phyloP scores from a whole-genome alignment of 2,329 filamentous ascomycete genomes.

The Alternaria sp. region DNA sequence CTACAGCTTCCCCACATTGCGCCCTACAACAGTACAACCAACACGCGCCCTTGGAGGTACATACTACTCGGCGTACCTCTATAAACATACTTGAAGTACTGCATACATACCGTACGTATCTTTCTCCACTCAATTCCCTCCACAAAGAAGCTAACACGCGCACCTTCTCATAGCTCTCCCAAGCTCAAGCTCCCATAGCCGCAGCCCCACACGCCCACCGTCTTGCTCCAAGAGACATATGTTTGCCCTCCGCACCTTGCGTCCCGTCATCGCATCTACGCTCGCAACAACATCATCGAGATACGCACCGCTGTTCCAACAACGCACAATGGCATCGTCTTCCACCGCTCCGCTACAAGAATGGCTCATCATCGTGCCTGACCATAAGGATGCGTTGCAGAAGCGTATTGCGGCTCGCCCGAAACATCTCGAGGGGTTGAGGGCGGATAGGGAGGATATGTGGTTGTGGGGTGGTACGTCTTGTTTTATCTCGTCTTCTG shows the following conservation, averaged over 20 bases:
- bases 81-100: not conserved
- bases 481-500: too few relatives aligned
- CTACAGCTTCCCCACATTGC: constrained; percentile 10
- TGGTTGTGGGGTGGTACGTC: constrained; percentile 50
- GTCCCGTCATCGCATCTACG: not conserved
- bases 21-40: constrained; percentile 1
- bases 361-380: constrained; percentile 60
- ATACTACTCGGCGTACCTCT: not conserved
- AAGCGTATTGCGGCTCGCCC: constrained; percentile 53
- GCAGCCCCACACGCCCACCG: not conserved
- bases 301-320: not conserved
- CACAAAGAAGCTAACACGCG: not conserved
- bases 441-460: constrained; percentile 35
- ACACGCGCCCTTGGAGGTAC: constrained; percentile 6
- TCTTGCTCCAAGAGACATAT: constrained; percentile 10
- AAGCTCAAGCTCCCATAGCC: not conserved
- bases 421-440: constrained; percentile 42
- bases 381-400: constrained; percentile 51
- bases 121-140: not conserved
- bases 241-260: constrained; percentile 10
- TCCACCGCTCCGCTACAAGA: constrained; percentile 43
- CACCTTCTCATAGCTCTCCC: not conserved
- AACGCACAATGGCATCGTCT: constrained; percentile 30
- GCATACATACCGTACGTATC: not conserved
- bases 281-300: not conserved